A percentile compares a stretch with the other conserved stretches of the same genome.
phyloP scores from a whole-genome alignment of 352 stramenopile species.

The Poterioochromonas sp. region DNA sequence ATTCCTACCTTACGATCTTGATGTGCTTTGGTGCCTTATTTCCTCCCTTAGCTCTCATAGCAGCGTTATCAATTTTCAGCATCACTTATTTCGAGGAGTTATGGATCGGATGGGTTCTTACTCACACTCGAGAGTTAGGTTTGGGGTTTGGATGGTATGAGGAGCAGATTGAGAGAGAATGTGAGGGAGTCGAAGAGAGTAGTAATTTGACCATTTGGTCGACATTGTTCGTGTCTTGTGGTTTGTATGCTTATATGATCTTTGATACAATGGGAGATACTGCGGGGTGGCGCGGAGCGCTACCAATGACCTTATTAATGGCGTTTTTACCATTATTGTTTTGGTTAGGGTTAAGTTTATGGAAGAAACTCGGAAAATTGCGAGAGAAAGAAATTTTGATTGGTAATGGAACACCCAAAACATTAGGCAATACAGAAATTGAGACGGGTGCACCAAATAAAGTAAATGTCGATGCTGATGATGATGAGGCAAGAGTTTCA shows the following conservation, averaged over 20 bases:
- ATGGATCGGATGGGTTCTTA: background rate
- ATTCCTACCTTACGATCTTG: background rate
- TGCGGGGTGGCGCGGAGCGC: too few relatives aligned
- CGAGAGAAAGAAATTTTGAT: too few relatives aligned
- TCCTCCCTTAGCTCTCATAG: background rate
- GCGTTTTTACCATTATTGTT: too few relatives aligned
- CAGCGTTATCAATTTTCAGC: background rate
- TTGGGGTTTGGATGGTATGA: background rate
- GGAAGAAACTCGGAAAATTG: too few relatives aligned
- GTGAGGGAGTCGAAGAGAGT: background rate
- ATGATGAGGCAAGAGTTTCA: too few relatives aligned
- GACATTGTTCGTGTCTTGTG: background rate
- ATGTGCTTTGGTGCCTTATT: background rate
- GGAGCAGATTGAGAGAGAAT: background rate
- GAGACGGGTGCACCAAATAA: too few relatives aligned
- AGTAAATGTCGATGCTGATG: too few relatives aligned
- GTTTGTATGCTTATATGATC: background rate
- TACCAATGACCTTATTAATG: background rate
- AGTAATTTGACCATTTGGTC: background rate
- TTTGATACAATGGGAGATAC: background rate
- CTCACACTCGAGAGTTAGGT: background rate
- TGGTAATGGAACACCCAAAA: too few relatives aligned
- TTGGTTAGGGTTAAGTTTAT: too few relatives aligned
- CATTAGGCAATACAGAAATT: too few relatives aligned
- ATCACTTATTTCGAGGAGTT: background rate